These are phyloP conservation scores for Penicillium occitanis DNA, from an alignment of 2,329 filamentous ascomycete genomes.

Conservation along the genomic window DNA sequence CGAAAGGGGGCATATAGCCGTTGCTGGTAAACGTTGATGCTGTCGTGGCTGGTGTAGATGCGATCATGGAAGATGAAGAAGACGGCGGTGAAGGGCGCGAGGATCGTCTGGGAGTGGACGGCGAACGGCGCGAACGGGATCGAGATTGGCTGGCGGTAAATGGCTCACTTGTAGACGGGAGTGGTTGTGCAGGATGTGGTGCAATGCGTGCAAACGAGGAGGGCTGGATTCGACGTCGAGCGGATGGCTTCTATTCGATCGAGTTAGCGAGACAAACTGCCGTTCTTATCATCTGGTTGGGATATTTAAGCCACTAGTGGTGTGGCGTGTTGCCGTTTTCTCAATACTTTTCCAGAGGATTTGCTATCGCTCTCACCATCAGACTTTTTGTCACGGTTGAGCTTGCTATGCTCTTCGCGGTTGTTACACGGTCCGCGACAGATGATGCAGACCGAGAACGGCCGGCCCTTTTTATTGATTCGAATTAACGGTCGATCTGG, in stretches of 20 bases:
- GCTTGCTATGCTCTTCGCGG: conserved; percentile 90
- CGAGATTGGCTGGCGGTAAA: conserved; percentile 18
- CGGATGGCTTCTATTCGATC: conserved; percentile 15
- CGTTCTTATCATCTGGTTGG: not conserved
- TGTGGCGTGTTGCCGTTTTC: conserved; percentile 19
- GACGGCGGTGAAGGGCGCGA: conserved; percentile 16
- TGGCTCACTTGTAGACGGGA: conserved; percentile 22
- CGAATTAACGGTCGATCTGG: conserved; percentile 81
- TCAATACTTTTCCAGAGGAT: conserved; percentile 34
- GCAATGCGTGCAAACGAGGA: conserved; percentile 23
- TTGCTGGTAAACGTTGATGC: not conserved
- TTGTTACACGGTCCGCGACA: conserved; percentile 96
- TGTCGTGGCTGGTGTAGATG: not conserved
- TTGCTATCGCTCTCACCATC: conserved; percentile 35
- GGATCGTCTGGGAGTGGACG: conserved; percentile 7
- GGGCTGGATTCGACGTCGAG: conserved; percentile 20
- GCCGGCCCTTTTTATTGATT: conserved; percentile 96
- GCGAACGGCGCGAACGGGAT: not conserved
- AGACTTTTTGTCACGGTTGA: conserved; percentile 77
- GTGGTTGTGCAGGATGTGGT: conserved; percentile 24
- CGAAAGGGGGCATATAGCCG: not conserved
- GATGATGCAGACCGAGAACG: conserved; percentile 95
- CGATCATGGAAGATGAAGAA: not conserved
- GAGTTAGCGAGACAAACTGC: conserved; percentile 19
- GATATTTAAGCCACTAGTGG: conserved; percentile 19